A percentile compares a stretch with the other conserved stretches of the same genome.
phyloP scores from a whole-genome alignment of 1,139 yeast genomes.

The Hyphopichia fennica region DNA sequence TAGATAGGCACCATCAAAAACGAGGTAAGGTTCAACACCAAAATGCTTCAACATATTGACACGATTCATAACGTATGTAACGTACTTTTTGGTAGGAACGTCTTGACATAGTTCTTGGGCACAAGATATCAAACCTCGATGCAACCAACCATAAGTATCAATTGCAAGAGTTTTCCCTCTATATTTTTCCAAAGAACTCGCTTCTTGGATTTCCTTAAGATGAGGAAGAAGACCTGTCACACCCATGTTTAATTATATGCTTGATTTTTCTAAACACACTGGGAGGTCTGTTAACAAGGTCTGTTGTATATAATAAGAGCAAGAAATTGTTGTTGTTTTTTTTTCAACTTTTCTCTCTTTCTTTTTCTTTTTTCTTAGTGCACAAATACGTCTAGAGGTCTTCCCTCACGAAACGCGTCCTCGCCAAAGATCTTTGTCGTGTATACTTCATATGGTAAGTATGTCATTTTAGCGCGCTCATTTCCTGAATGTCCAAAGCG shows the following conservation, averaged over 20 bases:
- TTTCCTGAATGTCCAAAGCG: too few relatives aligned
- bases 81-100: constrained; percentile 65
- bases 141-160: constrained; percentile 97
- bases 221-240: constrained; percentile 75
- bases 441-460: too few relatives aligned
- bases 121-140: constrained; percentile 79
- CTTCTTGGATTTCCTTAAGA: constrained; percentile 69
- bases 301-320: not conserved
- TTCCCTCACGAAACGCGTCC: too few relatives aligned
- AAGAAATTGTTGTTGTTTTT: not conserved
- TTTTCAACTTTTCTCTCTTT: not conserved
- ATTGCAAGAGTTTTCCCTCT: constrained; percentile 81
- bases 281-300: not conserved
- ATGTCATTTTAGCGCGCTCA: too few relatives aligned
- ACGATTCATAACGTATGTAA: constrained; percentile 60
- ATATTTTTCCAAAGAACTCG: constrained; percentile 57
- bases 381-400: too few relatives aligned
- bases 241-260: constrained; percentile 60
- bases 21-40: constrained; percentile 81
- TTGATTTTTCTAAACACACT: not conserved
- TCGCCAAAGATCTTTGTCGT: too few relatives aligned
- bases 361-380: not conserved
- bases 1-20: constrained; percentile 88
- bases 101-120: constrained; percentile 79
- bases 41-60: constrained; percentile 65